These are phyloP conservation scores for Mycena kentingensis DNA, from an alignment of 768 basidiomycete species.

Conservation along the genomic window DNA sequence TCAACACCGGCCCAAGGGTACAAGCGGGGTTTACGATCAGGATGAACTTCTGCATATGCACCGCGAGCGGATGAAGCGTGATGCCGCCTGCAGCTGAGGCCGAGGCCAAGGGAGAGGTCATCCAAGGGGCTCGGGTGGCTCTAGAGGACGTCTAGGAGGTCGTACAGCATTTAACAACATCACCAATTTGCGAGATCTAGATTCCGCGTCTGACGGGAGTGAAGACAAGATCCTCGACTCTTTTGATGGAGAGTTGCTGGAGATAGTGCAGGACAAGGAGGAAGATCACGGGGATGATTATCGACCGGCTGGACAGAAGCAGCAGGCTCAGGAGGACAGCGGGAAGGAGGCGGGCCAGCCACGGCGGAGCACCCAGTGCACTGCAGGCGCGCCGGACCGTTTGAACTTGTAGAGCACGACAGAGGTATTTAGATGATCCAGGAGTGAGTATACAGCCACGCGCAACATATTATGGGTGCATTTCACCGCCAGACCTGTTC, in stretches of 20 bases:
- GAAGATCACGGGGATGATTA: background rate
- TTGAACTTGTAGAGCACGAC: too few relatives aligned
- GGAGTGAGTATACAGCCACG: too few relatives aligned
- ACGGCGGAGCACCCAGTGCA: too few relatives aligned
- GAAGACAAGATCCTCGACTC: background rate
- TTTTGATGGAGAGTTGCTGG: constrained; percentile 2
- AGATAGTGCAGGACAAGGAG: background rate
- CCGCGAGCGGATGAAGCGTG: background rate
- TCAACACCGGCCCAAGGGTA: background rate
- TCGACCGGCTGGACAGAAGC: too few relatives aligned
- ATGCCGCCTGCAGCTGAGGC: background rate
- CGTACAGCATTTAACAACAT: background rate
- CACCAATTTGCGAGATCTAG: background rate
- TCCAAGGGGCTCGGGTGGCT: background rate
- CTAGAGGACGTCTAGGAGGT: background rate
- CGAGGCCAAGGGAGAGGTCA: background rate
- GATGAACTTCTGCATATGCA: background rate
- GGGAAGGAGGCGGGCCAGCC: too few relatives aligned
- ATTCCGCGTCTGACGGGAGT: background rate
- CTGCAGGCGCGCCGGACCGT: too few relatives aligned
- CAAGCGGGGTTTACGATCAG: background rate
- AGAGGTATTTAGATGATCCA: too few relatives aligned
- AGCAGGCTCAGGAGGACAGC: too few relatives aligned
- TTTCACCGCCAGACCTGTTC: too few relatives aligned
- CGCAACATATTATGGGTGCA: too few relatives aligned